A percentile compares a stretch with the other conserved stretches of the same genome.
These are phyloP conservation scores for Vitis hybrid DNA, from an alignment of 177 flowering plant species.

Conservation along the genomic window DNA sequence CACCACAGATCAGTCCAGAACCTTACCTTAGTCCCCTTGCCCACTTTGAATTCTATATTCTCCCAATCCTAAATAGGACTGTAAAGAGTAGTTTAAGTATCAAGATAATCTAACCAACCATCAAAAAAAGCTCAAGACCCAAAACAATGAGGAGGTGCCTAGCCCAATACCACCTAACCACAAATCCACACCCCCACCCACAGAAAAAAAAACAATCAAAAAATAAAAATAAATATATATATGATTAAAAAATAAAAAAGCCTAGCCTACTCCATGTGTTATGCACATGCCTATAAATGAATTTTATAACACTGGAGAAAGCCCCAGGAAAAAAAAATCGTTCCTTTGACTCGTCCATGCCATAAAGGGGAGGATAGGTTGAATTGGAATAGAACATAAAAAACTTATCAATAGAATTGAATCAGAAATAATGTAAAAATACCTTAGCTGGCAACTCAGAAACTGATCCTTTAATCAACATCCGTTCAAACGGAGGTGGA, in stretches of 20 bases:
- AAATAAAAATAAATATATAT: not conserved
- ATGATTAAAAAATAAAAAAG: too few relatives aligned
- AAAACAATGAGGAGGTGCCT: too few relatives aligned
- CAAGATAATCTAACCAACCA: too few relatives aligned
- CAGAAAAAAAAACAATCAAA: not conserved
- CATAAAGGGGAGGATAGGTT: not conserved
- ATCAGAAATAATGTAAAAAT: not conserved
- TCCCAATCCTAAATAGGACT: not conserved
- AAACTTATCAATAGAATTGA: not conserved
- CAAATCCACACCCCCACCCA: not conserved
- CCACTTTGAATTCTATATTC: too few relatives aligned
- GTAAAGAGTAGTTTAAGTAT: not conserved
- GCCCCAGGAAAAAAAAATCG: not conserved
- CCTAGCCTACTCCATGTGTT: too few relatives aligned
- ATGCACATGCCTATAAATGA: too few relatives aligned
- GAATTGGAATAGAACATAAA: too few relatives aligned
- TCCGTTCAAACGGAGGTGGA: slow-evolving; percentile 75
- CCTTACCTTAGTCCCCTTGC: too few relatives aligned
- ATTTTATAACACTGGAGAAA: too few relatives aligned
- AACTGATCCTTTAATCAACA: slow-evolving; percentile 26
- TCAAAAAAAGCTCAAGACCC: too few relatives aligned
- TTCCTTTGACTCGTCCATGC: too few relatives aligned
- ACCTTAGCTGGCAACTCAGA: slow-evolving; percentile 30
- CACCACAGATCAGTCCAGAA: too few relatives aligned
- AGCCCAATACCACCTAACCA: not conserved